These are phyloP conservation scores for Drosera capensis DNA, from an alignment of 148 eudicot genomes.

Conservation along the genomic window DNA sequence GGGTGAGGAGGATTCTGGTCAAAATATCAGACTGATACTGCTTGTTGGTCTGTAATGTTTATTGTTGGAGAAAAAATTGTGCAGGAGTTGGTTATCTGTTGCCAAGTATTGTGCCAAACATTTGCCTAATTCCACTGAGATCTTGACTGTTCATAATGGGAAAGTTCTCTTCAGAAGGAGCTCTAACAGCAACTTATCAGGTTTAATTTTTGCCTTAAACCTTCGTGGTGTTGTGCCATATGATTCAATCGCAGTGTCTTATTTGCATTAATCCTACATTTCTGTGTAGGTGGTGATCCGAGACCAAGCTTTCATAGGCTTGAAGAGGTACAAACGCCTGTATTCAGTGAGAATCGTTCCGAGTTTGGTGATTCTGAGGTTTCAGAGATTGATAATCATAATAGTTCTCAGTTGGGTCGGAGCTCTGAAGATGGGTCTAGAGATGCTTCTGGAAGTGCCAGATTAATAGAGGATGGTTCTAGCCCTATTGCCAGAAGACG, in stretches of 20 bases:
- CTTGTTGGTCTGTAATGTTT: not conserved
- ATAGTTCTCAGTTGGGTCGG: conserved; percentile 17
- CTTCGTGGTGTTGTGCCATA: not conserved
- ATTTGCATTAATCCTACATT: not conserved
- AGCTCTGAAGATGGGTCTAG: conserved; percentile 14
- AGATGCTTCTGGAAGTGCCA: conserved; percentile 4
- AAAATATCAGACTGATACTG: not conserved
- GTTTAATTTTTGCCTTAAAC: conserved; percentile 9
- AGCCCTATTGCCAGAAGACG: conserved; percentile 2
- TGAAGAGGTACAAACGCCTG: conserved; percentile 3
- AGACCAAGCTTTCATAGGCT: conserved; percentile 29
- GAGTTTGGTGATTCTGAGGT: conserved; percentile 42
- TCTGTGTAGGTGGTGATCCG: conserved; percentile 43
- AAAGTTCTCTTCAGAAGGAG: conserved; percentile 52
- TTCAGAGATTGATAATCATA: conserved; percentile 25
- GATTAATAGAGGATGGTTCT: conserved; percentile 9
- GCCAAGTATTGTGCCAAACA: conserved; percentile 76
- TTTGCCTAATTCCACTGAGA: conserved; percentile 48
- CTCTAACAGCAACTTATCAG: conserved; percentile 25
- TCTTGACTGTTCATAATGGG: conserved; percentile 64
- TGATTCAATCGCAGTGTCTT: not conserved
- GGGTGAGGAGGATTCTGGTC: conserved; percentile 21
- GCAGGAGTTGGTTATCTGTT: conserved; percentile 54
- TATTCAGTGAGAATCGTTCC: conserved; percentile 14
- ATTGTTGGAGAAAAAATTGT: conserved; percentile 3